Conservation (phyloP, 148 eudicot species). For the Vaccinium myrtillus region DNA sequence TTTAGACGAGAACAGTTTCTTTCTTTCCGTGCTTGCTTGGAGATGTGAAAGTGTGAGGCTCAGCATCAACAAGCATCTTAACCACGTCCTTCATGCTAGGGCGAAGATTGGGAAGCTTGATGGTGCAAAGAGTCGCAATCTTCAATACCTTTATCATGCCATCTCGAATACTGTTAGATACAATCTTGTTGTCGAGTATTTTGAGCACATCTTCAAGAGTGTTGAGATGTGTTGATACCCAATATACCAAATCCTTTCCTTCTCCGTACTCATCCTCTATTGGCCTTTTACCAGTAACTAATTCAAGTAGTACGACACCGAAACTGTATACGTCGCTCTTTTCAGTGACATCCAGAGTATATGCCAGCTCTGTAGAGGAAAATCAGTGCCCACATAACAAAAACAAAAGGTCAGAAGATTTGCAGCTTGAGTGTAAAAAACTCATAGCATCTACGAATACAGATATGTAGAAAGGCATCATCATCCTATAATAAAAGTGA, state of each 20-base stretch:
- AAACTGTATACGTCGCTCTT: constrained; percentile 87
- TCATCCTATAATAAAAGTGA: background rate
- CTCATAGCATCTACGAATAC: background rate
- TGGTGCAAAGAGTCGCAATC: constrained; percentile 64
- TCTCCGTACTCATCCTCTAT: constrained; percentile 73
- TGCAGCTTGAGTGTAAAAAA: background rate
- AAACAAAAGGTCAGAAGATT: background rate
- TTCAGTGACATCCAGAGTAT: constrained; percentile 64
- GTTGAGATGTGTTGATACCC: constrained; percentile 50
- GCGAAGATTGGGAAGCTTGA: constrained; percentile 65
- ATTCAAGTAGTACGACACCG: constrained; percentile 82
- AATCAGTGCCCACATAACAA: too few species aligned
- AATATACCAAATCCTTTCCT: constrained; percentile 72
- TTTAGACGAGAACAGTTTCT: constrained; percentile 21
- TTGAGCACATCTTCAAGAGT: constrained; percentile 24
- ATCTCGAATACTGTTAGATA: constrained; percentile 24
- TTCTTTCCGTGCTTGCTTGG: constrained; percentile 16
- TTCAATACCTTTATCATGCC: constrained; percentile 52
- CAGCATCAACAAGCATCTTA: constrained; percentile 77
- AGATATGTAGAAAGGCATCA: background rate
- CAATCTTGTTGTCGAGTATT: constrained; percentile 42
- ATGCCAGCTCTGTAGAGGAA: constrained; percentile 61
- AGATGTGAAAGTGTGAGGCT: constrained; percentile 34
- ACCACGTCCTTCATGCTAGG: constrained; percentile 90
- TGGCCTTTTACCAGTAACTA: constrained; percentile 68